A percentile compares a stretch with the other conserved stretches of the same genome.
These are phyloP conservation scores for Plantago major DNA, from an alignment of 257 asterid species.

Conservation along the genomic window DNA sequence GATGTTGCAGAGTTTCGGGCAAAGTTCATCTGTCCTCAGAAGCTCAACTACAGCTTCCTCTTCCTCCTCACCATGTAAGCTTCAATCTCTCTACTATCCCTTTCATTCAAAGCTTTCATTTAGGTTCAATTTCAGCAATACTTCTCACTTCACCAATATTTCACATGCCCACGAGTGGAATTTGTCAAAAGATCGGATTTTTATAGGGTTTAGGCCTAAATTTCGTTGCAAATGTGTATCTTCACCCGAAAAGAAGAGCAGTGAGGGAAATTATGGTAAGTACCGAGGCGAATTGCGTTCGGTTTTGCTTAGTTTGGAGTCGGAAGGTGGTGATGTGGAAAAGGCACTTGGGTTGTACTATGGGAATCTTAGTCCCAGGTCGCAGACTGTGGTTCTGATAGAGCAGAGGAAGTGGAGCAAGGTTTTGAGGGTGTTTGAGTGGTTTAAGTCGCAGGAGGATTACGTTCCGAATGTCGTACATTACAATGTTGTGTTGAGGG, in stretches of 20 bases:
- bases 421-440: conserved; percentile 71
- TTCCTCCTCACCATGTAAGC: conserved; percentile 45
- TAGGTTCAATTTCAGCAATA: conserved; percentile 12
- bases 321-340: conserved; percentile 61
- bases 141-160: conserved; percentile 16
- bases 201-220: conserved; percentile 50
- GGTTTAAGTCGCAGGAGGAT: conserved; percentile 76
- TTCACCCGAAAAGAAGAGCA: conserved; percentile 33
- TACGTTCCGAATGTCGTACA: conserved; percentile 85
- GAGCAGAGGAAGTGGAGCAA: conserved; percentile 78
- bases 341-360: conserved; percentile 46
- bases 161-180: conserved; percentile 30
- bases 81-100: conserved; percentile 34
- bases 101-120: conserved; percentile 36
- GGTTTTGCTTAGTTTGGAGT: conserved; percentile 52
- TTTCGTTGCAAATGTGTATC: conserved; percentile 38
- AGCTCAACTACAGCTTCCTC: conserved; percentile 27
- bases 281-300: conserved; percentile 72
- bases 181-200: conserved; percentile 28
- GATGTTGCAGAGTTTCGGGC: conserved; percentile 27
- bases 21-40: conserved; percentile 24
- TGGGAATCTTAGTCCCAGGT: conserved; percentile 71
- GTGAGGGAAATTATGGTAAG: conserved; percentile 42
- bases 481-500: conserved; percentile 79
- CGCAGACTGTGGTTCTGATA: conserved; percentile 85